Evolutionary conservation across 306 rosid genomes (phyloP).

Genomic region (Lathyrus sativus): DNA sequence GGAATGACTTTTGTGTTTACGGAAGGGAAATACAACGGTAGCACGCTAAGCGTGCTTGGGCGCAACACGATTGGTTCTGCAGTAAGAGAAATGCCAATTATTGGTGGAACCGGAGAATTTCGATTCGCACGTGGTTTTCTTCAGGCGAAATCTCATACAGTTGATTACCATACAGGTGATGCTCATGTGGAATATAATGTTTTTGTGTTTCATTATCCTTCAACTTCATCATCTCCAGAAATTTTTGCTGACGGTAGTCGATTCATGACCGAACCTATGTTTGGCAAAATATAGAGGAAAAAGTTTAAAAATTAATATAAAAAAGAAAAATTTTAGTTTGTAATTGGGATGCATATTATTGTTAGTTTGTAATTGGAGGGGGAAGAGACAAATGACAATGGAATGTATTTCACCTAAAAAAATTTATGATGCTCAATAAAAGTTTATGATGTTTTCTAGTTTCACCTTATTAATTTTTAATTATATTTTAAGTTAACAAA

Average conservation of each 20-base stretch:
- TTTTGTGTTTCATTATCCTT: conserved; percentile 57
- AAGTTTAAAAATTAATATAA: neutral
- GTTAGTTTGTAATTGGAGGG: too few relatives aligned
- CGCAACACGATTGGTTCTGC: conserved; percentile 27
- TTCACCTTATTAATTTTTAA: too few relatives aligned
- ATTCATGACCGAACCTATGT: neutral
- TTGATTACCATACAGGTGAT: conserved; percentile 37
- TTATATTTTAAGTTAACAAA: too few relatives aligned
- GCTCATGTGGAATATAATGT: conserved; percentile 68
- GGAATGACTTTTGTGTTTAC: conserved; percentile 40
- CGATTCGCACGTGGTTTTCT: conserved; percentile 75
- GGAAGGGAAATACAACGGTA: conserved; percentile 52
- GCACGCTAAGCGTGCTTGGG: conserved; percentile 53
- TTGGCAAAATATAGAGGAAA: neutral
- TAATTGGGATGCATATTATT: too few relatives aligned
- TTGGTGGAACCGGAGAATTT: conserved; percentile 64
- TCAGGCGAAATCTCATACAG: conserved; percentile 39
- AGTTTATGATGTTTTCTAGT: too few relatives aligned
- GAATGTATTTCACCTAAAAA: too few relatives aligned
- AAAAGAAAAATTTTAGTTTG: neutral
- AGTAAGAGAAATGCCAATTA: conserved; percentile 55
- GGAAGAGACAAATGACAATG: too few relatives aligned
- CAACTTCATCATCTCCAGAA: neutral
- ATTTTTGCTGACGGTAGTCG: neutral
- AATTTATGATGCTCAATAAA: too few relatives aligned